A percentile compares a stretch with the other conserved stretches of the same genome.
phyloP scores from a whole-genome alignment of 495 filamentous ascomycete species.

The Penicillium dipodomyicola region DNA sequence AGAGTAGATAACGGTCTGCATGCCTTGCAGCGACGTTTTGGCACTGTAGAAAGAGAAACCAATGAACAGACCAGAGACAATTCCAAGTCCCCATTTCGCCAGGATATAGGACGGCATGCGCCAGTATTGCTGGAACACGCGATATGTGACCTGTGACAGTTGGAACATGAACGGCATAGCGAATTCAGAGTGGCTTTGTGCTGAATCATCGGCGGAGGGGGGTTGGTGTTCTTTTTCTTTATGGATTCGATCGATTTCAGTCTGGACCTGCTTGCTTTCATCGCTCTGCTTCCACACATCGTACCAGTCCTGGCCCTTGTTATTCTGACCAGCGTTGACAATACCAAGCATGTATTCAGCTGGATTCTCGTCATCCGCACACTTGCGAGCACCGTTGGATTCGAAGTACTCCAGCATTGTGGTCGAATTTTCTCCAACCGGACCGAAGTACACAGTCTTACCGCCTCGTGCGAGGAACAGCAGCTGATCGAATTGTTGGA shows the following conservation, averaged over 20 bases:
- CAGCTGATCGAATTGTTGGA: slow-evolving; percentile 87
- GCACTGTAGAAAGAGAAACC: slow-evolving; percentile 57
- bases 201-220: slow-evolving; percentile 24
- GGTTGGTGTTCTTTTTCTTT: slow-evolving; percentile 47
- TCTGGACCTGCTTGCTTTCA: slow-evolving; percentile 63
- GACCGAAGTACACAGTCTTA: slow-evolving; percentile 82
- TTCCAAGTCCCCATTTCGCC: slow-evolving; percentile 35
- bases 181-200: slow-evolving; percentile 33
- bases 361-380: slow-evolving; percentile 67
- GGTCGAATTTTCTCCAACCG: slow-evolving; percentile 71
- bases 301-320: slow-evolving; percentile 64
- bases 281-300: slow-evolving; percentile 67
- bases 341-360: slow-evolving; percentile 92
- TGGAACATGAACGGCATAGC: slow-evolving; percentile 52
- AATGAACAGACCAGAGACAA: slow-evolving; percentile 55
- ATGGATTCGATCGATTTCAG: slow-evolving; percentile 64
- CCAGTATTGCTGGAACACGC: slow-evolving; percentile 53
- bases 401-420: slow-evolving; percentile 75
- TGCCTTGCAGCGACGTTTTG: slow-evolving; percentile 44
- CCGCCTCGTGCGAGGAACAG: slow-evolving; percentile 77
- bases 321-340: slow-evolving; percentile 42
- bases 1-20: slow-evolving; percentile 55
- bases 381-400: slow-evolving; percentile 62
- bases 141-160: slow-evolving; percentile 44
- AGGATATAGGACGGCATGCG: slow-evolving; percentile 51